Base-by-base conservation (phyloP, 164 flowering plant genomes). In the Liriodendron chinense region DNA sequence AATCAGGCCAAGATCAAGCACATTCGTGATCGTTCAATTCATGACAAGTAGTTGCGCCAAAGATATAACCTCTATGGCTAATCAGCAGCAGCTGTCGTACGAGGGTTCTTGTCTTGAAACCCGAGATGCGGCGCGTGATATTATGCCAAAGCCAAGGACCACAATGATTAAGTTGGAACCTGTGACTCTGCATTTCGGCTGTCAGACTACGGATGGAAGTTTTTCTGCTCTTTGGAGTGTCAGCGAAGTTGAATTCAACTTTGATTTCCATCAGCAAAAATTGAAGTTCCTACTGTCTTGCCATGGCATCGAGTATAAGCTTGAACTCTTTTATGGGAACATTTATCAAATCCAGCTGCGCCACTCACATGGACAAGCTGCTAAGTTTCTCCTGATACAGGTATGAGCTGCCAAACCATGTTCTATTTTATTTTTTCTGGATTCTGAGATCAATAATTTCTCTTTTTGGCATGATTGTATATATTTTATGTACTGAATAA, bases 341-440 rank as follows among this genome's bases (percentile, higher is more conserved):
- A 85, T 92, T 62, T 90, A 94, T 94, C 87, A 86, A 83, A 83
- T 93, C 72, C 85, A 87, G 78, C 82, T 91, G 8, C 86, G 84
- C 70, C 77, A 77, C 34, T 87, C 91, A 50, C 79, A 63, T 43
- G 75, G 77, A 65, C 82, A 70, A 78, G 20, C 62, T 24, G 61
- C 62, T 21, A 86, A 83, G 76, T 85, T 75, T 84, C 89, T 94
- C 12, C 76, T 92, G 26, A 81, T 94, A 82, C 96, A 94, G 98
- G 96, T 94, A 65, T 47, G 69, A 7, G 21, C 18, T 9, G 65
- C 47, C 23, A 26, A 68, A 48, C 43, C 59, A 34, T 18, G 13
- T 13, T 53, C 59, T 53, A 12, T 53, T 53, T 9, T 68, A 34
- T 28, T 24, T 67, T 69, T 20, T 47, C 47, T 68, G 21, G 43